phyloP scores from a whole-genome alignment of 768 basidiomycete species.

The Mycena leptocephala region DNA sequence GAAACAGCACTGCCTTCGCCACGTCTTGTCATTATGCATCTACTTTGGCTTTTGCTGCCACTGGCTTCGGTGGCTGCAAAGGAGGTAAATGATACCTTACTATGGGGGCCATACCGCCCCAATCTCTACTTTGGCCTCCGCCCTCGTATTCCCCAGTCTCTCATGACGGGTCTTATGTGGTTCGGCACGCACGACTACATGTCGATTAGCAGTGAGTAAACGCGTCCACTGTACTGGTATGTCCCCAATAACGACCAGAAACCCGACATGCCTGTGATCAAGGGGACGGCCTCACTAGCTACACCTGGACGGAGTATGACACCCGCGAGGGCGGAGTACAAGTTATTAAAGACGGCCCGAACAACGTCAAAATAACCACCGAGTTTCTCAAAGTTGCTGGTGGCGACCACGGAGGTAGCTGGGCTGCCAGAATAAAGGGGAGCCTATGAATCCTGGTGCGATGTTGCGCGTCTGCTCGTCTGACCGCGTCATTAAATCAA shows the following conservation, averaged over 20 bases:
- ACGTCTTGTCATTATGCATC: constrained; percentile 54
- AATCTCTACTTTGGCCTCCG: constrained; percentile 96
- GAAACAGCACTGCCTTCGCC: neutral
- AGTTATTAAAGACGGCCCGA: constrained; percentile 83
- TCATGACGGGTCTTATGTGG: constrained; percentile 96
- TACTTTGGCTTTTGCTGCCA: constrained; percentile 63
- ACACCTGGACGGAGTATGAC: constrained; percentile 93
- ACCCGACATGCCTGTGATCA: constrained; percentile 93
- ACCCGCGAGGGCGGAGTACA: constrained; percentile 90
- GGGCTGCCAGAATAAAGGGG: constrained; percentile 88
- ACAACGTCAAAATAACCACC: constrained; percentile 90
- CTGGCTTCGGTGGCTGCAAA: constrained; percentile 57
- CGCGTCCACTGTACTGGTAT: constrained; percentile 12
- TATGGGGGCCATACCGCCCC: constrained; percentile 93
- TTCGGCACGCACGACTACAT: constrained; percentile 91
- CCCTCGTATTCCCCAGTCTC: constrained; percentile 88
- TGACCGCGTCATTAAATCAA: constrained; percentile 1
- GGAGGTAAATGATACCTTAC: constrained; percentile 66
- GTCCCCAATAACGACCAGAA: constrained; percentile 58
- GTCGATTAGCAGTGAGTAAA: constrained; percentile 72
- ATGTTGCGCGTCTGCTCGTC: neutral
- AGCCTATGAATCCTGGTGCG: constrained; percentile 80
- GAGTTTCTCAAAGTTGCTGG: constrained; percentile 91
- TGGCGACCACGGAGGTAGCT: constrained; percentile 88
- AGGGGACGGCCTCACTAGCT: constrained; percentile 83